Evolutionary conservation across 2,329 filamentous ascomycete species (phyloP).

Genomic region (Xylariaceae sp.): DNA sequence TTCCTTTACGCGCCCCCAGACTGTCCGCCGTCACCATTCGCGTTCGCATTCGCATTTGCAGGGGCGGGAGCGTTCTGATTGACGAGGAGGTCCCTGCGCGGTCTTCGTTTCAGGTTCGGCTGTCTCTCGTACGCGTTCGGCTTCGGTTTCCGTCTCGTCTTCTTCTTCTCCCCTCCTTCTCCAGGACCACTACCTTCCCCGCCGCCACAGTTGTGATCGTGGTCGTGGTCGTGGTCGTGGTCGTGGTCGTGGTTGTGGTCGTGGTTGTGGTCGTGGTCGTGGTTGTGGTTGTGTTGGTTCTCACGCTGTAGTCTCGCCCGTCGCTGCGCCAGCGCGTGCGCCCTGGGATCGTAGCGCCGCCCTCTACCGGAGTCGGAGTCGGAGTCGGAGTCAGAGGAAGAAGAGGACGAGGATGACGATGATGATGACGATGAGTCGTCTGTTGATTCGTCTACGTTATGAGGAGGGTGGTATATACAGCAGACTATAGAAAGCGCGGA

Average conservation of each 20-base stretch:
- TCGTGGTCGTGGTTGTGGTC: constrained; percentile 23
- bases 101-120: constrained; percentile 48
- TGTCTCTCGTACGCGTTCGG: constrained; percentile 81
- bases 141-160: constrained; percentile 49
- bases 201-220: constrained; percentile 24
- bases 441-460: constrained; percentile 71
- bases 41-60: no score
- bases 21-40: no score
- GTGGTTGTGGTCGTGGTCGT: constrained; percentile 20
- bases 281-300: constrained; percentile 24
- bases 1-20: no score
- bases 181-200: constrained; percentile 31
- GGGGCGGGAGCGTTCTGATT: no score
- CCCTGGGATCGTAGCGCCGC: constrained; percentile 23
- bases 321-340: constrained; percentile 25
- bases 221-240: constrained; percentile 23
- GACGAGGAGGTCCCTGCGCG: constrained; percentile 9
- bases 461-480: constrained; percentile 93
- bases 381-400: constrained; percentile 50
- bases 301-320: constrained; percentile 6
- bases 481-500: constrained; percentile 69
- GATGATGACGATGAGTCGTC: constrained; percentile 45
- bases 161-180: constrained; percentile 11
- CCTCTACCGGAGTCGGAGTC: constrained; percentile 11
- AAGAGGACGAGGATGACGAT: constrained; percentile 42